These are phyloP conservation scores for Parsonsia alboflavescens DNA, from an alignment of 257 asterid species.

Conservation along the genomic window DNA sequence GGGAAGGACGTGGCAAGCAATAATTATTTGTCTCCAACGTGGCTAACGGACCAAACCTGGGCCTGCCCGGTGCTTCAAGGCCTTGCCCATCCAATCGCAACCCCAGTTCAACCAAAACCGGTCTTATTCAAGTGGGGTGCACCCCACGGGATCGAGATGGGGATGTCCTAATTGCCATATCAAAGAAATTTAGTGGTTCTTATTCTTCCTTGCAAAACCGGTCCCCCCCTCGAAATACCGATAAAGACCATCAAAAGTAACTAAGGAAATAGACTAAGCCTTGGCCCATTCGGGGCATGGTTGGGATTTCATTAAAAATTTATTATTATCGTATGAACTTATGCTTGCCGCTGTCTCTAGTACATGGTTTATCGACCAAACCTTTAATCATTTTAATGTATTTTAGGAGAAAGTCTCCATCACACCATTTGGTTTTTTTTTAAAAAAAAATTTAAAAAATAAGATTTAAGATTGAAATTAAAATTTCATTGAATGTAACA, in stretches of 20 bases:
- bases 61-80: neutral
- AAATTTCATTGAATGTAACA: too few relatives aligned
- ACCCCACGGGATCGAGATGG: neutral
- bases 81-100: neutral
- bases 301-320: too few relatives aligned
- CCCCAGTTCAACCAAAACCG: neutral
- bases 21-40: slow-evolving; percentile 17
- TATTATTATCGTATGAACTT: too few relatives aligned
- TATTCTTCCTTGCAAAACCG: neutral
- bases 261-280: too few relatives aligned
- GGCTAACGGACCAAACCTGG: neutral
- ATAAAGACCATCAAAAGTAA: neutral
- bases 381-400: too few relatives aligned
- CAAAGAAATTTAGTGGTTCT: neutral
- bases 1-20: slow-evolving; percentile 28
- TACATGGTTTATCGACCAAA: too few relatives aligned
- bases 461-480: too few relatives aligned
- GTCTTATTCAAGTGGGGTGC: neutral
- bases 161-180: neutral
- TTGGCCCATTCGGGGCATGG: too few relatives aligned
- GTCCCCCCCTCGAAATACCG: neutral
- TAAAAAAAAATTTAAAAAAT: too few relatives aligned
- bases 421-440: too few relatives aligned
- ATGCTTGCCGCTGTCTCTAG: too few relatives aligned
- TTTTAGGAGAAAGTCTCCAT: too few relatives aligned